Evolutionary conservation across 495 filamentous ascomycete genomes (phyloP), one percentile per base, ranked within the genome.

Genomic region (Endocarpon pusillum): DNA sequence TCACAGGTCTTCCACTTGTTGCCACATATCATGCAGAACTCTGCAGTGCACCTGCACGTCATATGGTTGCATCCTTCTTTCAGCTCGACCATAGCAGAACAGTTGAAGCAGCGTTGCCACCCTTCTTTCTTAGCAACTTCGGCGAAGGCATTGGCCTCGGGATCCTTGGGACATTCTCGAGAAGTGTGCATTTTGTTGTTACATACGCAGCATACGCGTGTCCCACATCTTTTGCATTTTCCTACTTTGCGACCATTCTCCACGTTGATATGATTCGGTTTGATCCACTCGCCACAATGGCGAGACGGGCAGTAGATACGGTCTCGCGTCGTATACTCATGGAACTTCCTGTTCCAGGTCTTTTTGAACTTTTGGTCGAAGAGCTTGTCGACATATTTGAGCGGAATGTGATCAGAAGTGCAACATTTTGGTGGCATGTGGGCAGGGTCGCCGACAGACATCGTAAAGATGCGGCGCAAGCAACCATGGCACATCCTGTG

Each of bases 51-150:
- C 34, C 71, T 78, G 52, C 77, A 89, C 29, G 73, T 83, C 73
- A 86, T 85, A 46, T 85, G 82, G 52, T 82, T 83, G 49, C 78
- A 83, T 32, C 81, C 81, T 46, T 81, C 73, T 43, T 76, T 75
- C 32, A 82, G 54, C 49, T 89, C 79, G n/a, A 86, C 77, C 52
- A 76, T 68, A 12, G 71, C 64, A 35, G 64, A 71, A 56, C 82
- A 89, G 41, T 64, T 74, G 51, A 71, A 75, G 45, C 83, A 91
- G 19, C 72, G 64, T 46, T 82, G 75, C 71, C 78, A 83, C 16
- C 78, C 78, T 40, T 78, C 68, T 33, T 77, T 57, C 40, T 75
- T 73, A 22, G 78, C 77, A 24, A 72, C 63, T 42, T 77, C 69
- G 14, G 78, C 54, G 37, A 83, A 66, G 33, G 62, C 63, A 33